These are phyloP conservation scores for Aspergillus uvarum DNA, from an alignment of 2,329 filamentous ascomycete species.

Conservation along the genomic window DNA sequence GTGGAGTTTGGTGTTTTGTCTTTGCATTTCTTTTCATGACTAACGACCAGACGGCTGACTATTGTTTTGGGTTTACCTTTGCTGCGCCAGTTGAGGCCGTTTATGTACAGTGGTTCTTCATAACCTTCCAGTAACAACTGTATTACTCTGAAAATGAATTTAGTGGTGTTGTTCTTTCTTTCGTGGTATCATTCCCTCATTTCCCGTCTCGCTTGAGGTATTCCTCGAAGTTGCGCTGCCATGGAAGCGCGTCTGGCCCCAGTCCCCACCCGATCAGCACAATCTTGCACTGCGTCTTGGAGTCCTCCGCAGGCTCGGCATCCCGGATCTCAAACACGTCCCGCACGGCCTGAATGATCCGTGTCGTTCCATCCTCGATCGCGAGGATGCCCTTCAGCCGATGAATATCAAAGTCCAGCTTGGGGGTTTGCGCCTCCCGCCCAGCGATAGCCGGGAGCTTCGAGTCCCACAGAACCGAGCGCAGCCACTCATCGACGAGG, in stretches of 20 bases:
- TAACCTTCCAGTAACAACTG: conserved; percentile 25
- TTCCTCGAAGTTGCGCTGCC: conserved; percentile 37
- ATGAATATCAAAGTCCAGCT: conserved; percentile 71
- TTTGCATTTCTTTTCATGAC: conserved; percentile 12
- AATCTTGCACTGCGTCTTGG: conserved; percentile 41
- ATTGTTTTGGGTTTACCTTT: neutral
- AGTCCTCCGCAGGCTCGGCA: conserved; percentile 27
- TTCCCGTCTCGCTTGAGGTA: conserved; percentile 21
- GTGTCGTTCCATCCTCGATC: conserved; percentile 62
- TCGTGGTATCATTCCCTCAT: neutral
- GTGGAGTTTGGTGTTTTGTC: conserved; percentile 17
- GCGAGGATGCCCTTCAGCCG: conserved; percentile 78
- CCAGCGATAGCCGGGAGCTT: conserved; percentile 25
- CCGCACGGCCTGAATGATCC: conserved; percentile 85
- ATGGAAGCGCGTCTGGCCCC: conserved; percentile 31
- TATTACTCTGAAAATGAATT: conserved; percentile 30
- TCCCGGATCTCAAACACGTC: conserved; percentile 93
- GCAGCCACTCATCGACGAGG: conserved; percentile 75
- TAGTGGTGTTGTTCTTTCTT: neutral
- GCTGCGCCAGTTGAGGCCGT: conserved; percentile 5
- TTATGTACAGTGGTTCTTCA: conserved; percentile 29
- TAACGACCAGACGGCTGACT: conserved; percentile 20
- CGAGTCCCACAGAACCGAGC: conserved; percentile 77
- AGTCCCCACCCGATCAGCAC: conserved; percentile 50
- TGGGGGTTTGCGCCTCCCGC: conserved; percentile 16